Evolutionary conservation across 2,329 filamentous ascomycete genomes (phyloP), one percentile per base, ranked within the genome.

Genomic region (Amphichorda felina): DNA sequence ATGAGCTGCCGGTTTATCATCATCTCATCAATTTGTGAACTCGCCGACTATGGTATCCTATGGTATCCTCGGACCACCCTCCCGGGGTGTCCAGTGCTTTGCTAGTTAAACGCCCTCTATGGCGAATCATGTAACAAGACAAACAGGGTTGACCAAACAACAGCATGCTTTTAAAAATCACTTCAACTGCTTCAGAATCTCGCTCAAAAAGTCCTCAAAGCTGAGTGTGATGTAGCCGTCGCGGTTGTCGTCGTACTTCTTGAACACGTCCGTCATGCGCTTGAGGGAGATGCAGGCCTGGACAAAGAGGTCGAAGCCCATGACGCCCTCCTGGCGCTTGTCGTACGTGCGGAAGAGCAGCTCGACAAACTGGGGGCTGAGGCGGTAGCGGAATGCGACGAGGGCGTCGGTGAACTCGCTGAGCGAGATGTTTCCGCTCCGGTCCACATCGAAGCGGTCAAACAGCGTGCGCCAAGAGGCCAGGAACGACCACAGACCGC

Each of bases 181-280:
- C 59, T 67, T 72, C 40, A 77, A 56, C 57, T 77, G 73, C 53
- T 71, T 72, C 44, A 78, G 46, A 43, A 77, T 76, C 60, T 77
- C 80, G 26, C 76, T 79, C 51, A 87, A 61, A 55, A 87, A 87
- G 49, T 87, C 81, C 61, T 87, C 82, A 49, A 88, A 88, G 54
- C 79, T 84, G 36, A 88, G 60, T 4, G 81, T 88, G 47, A 88
- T 84, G 56, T 88, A 96, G 2, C 91, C 91, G 60, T 96, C 91
- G 29, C 91, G 75, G 58, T 98, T 91, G 50, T 94, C 84, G 48
- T 98, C 91, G 57, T 96, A 98, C 61, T 88, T 89, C 70, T 98
- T 98, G 58, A 98, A 98, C 19, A 94, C 87, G 58, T 98, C 91
- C 40, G 91, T 98, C 89, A 98, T 96, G 48, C 91, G 75, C 72